Evolutionary conservation across 2,329 filamentous ascomycete species (phyloP), one percentile per base, ranked within the genome.

Genomic region (Tolypocladium cylindrosporum): DNA sequence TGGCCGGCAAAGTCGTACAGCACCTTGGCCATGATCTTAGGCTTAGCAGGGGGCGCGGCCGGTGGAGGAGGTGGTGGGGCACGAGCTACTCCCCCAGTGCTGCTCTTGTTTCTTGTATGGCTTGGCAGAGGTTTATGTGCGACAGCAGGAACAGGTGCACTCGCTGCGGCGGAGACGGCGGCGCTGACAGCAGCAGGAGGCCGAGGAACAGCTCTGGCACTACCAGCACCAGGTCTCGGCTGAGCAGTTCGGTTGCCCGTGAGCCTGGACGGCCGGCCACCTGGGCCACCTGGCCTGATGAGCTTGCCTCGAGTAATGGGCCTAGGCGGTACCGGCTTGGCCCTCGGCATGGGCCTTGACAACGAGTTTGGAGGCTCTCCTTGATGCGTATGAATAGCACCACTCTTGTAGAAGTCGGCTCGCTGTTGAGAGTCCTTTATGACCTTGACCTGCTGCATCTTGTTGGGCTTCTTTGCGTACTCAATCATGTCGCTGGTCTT

Each of bases 401-500:
- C 87, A 71, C 91, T 97, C 82, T 99, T 99, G 79, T 99, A 99
- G 62, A 86, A 83, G 72, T 99, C 94, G 54, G 86, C 86, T 4
- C 80, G 76, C 56, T 88, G 82, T 56, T 86, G 83, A 0, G 92
- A 86, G 69, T 99, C 94, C 74, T 96, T 96, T 60, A 96, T 69
- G 10, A 90, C 90, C 77, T 97, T 97, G 68, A 99, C 89, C 7
- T 85, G 75, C 57, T 93, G 89, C 71, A 90, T 82, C 77, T 99
- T 99, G 57, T 90, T 90, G 1, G 94, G 94, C 75, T 99, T 99
- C 81, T 97, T 99, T 69, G 93, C 92, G 73, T 96, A 99, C 70
- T 96, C 90, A 65, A 99, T 92, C 59, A 80, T 81, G 36, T 94
- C 87, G n/a, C 78, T 84, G 61, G 97, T 88, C 73, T 89, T 91